Conservation (phyloP, 371 early-diverging fungal species). For the Mucor irregularis region DNA sequence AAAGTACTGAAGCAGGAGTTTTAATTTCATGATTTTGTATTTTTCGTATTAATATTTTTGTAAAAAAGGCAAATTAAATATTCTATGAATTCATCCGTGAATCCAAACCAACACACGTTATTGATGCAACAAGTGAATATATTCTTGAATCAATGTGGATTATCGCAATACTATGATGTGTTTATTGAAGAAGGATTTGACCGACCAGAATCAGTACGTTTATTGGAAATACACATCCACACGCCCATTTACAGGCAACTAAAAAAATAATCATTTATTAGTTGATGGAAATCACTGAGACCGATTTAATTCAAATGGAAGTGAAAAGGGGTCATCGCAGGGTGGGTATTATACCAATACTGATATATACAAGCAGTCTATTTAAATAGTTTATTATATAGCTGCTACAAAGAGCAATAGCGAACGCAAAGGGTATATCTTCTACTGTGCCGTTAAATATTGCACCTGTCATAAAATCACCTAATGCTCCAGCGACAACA, state of each 20-base stretch:
- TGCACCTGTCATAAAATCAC: not conserved
- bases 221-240: constrained; percentile 10
- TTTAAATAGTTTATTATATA: constrained; percentile 2
- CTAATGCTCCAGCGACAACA: not conserved
- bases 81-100: too few species aligned
- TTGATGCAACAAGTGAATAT: constrained; percentile 24
- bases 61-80: too few species aligned
- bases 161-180: constrained; percentile 30
- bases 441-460: constrained; percentile 25
- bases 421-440: constrained; percentile 34
- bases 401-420: constrained; percentile 43
- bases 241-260: constrained; percentile 3
- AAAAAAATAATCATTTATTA: constrained; percentile 15
- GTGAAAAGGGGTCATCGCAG: constrained; percentile 56
- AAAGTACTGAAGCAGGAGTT: too few species aligned
- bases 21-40: too few species aligned
- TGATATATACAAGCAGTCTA: not conserved
- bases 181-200: constrained; percentile 50
- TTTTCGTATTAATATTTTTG: too few species aligned
- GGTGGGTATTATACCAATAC: constrained; percentile 23
- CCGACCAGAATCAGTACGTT: constrained; percentile 37
- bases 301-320: constrained; percentile 48
- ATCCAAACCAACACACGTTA: too few species aligned
- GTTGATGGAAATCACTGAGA: constrained; percentile 52
- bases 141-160: constrained; percentile 29